Evolutionary conservation across 192 early-diverging fungal genomes (phyloP).

Genomic region (Funneliformis mosseae): DNA sequence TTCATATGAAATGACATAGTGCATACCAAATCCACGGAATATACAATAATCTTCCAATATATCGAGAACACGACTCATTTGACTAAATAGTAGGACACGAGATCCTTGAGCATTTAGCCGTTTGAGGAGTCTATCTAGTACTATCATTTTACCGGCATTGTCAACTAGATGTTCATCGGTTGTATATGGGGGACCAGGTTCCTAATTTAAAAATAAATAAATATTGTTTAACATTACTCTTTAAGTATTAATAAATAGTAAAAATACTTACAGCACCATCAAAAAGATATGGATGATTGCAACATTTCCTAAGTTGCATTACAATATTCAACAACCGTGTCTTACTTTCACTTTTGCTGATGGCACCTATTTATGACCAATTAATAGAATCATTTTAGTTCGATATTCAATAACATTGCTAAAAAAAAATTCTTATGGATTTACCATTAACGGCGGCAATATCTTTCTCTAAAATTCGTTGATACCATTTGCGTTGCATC

Average conservation of each 20-base stretch:
- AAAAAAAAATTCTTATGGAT: neutral
- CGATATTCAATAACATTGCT: neutral
- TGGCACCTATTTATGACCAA: slow-evolving; percentile 45
- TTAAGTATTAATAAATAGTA: slow-evolving; percentile 62
- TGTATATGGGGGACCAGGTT: slow-evolving; percentile 95
- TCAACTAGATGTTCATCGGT: slow-evolving; percentile 95
- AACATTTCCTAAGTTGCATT: slow-evolving; percentile 94
- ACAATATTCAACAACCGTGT: slow-evolving; percentile 93
- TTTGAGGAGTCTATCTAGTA: slow-evolving; percentile 87
- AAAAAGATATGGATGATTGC: slow-evolving; percentile 96
- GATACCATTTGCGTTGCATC: slow-evolving; percentile 98
- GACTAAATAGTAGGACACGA: slow-evolving; percentile 93
- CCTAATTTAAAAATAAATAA: slow-evolving; percentile 49
- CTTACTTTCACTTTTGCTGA: slow-evolving; percentile 78
- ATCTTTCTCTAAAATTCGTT: slow-evolving; percentile 93
- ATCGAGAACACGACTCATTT: slow-evolving; percentile 98
- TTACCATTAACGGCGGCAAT: slow-evolving; percentile 95
- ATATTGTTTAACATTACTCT: slow-evolving; percentile 33
- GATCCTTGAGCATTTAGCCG: slow-evolving; percentile 86
- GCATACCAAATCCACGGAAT: slow-evolving; percentile 77
- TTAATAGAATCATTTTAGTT: neutral
- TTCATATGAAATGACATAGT: neutral
- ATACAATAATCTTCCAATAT: slow-evolving; percentile 97
- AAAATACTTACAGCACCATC: slow-evolving; percentile 60
- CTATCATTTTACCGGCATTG: slow-evolving; percentile 91